These are phyloP conservation scores for Cladosporium sp. DNA, from an alignment of 2,329 filamentous ascomycete species.

Conservation along the genomic window DNA sequence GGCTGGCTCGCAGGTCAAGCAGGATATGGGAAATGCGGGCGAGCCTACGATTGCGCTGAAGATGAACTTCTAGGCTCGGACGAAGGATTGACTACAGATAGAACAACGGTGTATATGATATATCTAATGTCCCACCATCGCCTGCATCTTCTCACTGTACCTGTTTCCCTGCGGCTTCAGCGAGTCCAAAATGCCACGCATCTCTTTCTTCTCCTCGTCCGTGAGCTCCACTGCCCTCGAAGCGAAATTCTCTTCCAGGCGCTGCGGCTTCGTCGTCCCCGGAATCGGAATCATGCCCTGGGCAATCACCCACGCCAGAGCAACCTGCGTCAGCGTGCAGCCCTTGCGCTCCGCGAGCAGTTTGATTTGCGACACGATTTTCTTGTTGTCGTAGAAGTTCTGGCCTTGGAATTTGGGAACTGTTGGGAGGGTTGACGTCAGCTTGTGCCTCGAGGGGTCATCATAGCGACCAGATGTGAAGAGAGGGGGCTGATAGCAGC, in stretches of 20 bases:
- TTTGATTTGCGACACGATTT: constrained; percentile 61
- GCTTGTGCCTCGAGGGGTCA: constrained; percentile 17
- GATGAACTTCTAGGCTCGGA: constrained; percentile 70
- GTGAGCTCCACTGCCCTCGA: constrained; percentile 53
- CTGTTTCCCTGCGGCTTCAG: constrained; percentile 38
- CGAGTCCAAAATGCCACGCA: constrained; percentile 4
- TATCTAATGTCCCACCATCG: constrained; percentile 20
- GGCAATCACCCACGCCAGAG: constrained; percentile 62
- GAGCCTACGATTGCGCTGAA: constrained; percentile 86
- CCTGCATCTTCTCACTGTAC: constrained; percentile 28
- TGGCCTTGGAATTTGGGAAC: constrained; percentile 64
- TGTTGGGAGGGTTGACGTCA: not conserved
- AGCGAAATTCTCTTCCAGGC: constrained; percentile 63
- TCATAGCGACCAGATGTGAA: not conserved
- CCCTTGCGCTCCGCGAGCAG: constrained; percentile 60
- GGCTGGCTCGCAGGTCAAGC: constrained; percentile 46
- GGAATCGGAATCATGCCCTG: constrained; percentile 67
- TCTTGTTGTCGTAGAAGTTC: constrained; percentile 65
- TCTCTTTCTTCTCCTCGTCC: constrained; percentile 11
- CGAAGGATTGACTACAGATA: not conserved
- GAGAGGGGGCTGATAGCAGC: not conserved
- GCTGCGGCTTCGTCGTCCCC: constrained; percentile 57
- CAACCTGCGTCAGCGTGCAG: constrained; percentile 64
- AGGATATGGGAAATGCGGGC: constrained; percentile 46
- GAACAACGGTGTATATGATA: not conserved